These are phyloP conservation scores for Suillus placidus DNA, from an alignment of 768 basidiomycete species.

Conservation along the genomic window DNA sequence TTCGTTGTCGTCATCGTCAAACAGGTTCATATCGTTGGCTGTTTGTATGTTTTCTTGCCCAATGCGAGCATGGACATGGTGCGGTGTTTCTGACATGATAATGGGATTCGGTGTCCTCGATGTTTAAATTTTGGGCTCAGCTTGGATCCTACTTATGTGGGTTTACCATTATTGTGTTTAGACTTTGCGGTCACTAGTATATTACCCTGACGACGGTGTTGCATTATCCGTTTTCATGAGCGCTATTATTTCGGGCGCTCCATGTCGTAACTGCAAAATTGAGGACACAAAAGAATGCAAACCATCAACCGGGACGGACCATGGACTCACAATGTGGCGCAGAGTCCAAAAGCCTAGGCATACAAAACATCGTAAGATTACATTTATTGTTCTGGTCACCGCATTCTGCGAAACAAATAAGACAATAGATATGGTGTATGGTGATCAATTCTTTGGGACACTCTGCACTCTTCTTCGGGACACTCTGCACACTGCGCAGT, in stretches of 20 bases:
- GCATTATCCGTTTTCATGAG: background rate
- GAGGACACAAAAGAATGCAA: too few species aligned
- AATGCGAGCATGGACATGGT: too few species aligned
- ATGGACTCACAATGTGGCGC: too few species aligned
- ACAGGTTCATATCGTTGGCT: background rate
- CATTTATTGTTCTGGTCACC: background rate
- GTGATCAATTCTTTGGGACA: background rate
- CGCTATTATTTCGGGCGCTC: background rate
- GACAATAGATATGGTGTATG: background rate
- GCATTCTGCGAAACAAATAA: background rate
- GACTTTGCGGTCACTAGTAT: too few species aligned
- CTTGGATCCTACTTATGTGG: background rate
- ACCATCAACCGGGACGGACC: too few species aligned
- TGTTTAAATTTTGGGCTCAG: background rate
- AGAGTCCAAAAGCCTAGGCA: background rate
- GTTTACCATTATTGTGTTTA: background rate
- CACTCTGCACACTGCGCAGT: background rate
- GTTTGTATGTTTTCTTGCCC: background rate
- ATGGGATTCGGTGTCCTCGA: background rate
- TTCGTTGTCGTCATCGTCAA: background rate
- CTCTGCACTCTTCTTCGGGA: too few species aligned
- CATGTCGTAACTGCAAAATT: too few species aligned
- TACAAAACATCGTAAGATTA: background rate
- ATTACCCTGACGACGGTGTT: background rate
- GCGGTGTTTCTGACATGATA: background rate